Percentiles rank a stretch among this genome's conserved stretches.
These are phyloP conservation scores for Starmerella powellii DNA, from an alignment of 805 yeast species.

Conservation along the genomic window DNA sequence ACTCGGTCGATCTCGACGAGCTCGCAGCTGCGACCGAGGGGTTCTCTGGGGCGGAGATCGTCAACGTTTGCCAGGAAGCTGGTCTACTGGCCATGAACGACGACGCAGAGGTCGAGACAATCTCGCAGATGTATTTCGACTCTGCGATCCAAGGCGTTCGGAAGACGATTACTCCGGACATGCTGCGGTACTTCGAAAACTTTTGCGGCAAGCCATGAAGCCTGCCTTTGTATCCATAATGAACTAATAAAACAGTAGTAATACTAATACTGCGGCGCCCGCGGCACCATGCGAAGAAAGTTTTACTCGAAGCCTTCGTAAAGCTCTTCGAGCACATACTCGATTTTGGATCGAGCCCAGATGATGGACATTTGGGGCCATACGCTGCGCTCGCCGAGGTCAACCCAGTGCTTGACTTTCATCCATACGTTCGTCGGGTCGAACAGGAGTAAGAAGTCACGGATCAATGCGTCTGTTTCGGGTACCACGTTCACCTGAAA, in stretches of 20 bases:
- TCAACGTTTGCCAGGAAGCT: slow-evolving; percentile 84
- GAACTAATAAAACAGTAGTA: too few species aligned
- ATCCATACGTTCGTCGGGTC: slow-evolving; percentile 59
- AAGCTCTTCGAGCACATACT: slow-evolving; percentile 71
- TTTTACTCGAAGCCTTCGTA: slow-evolving; percentile 31
- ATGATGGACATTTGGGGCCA: slow-evolving; percentile 84
- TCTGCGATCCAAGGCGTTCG: slow-evolving; percentile 57
- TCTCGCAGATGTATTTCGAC: slow-evolving; percentile 55
- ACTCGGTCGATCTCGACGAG: slow-evolving; percentile 38
- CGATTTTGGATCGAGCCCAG: slow-evolving; percentile 81
- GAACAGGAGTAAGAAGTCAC: slow-evolving; percentile 61
- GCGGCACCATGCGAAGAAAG: too few species aligned
- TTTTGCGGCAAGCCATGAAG: slow-evolving; percentile 31
- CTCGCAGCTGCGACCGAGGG: slow-evolving; percentile 67
- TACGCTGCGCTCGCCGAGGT: slow-evolving; percentile 80
- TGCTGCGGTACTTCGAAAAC: slow-evolving; percentile 61
- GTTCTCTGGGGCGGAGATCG: slow-evolving; percentile 94
- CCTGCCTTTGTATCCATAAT: too few species aligned
- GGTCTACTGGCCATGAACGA: slow-evolving; percentile 92
- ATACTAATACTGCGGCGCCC: too few species aligned
- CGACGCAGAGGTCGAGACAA: slow-evolving; percentile 36
- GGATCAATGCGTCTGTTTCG: slow-evolving; percentile 55
- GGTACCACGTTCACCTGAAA: slow-evolving; percentile 88
- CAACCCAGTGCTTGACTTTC: slow-evolving; percentile 78
- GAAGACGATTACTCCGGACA: slow-evolving; percentile 70